Conservation (phyloP, 306 rosid species). For the Malus orientalis region DNA sequence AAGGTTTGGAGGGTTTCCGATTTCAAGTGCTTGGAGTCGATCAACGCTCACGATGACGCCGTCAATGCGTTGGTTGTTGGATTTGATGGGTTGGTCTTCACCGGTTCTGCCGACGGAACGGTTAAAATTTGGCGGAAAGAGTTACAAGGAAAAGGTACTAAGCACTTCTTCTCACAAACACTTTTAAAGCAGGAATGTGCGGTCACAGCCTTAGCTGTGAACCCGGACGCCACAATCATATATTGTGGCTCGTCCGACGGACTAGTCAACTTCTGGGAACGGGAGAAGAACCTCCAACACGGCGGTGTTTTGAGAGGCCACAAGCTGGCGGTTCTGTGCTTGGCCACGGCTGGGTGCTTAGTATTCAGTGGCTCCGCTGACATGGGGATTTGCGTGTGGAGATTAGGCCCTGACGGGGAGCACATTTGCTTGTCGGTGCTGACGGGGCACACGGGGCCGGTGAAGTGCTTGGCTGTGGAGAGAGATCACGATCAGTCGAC, state of each 20-base stretch:
- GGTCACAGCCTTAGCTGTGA: constrained; percentile 51
- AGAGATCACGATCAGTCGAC: constrained; percentile 29
- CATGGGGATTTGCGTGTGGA: constrained; percentile 81
- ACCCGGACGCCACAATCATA: constrained; percentile 25
- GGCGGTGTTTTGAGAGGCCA: constrained; percentile 59
- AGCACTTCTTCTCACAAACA: constrained; percentile 72
- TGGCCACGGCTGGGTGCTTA: constrained; percentile 50
- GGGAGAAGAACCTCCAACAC: constrained; percentile 33
- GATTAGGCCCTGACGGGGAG: constrained; percentile 24
- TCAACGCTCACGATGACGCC: constrained; percentile 77
- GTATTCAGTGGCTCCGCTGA: constrained; percentile 83
- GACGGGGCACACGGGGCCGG: constrained; percentile 77
- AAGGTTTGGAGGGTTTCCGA: constrained; percentile 70
- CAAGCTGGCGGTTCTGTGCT: constrained; percentile 66
- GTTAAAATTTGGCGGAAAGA: constrained; percentile 81
- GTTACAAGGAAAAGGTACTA: constrained; percentile 70
- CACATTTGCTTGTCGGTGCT: constrained; percentile 40
- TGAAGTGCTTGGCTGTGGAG: constrained; percentile 75
- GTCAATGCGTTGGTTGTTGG: constrained; percentile 61
- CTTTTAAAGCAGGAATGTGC: constrained; percentile 76
- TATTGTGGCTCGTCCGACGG: constrained; percentile 84
- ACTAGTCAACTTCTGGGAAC: constrained; percentile 57
- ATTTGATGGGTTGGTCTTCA: constrained; percentile 50
- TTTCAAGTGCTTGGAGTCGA: constrained; percentile 76
- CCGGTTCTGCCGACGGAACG: constrained; percentile 84